phyloP scores from a whole-genome alignment of 805 yeast species.

The Lipomyces lipofer region DNA sequence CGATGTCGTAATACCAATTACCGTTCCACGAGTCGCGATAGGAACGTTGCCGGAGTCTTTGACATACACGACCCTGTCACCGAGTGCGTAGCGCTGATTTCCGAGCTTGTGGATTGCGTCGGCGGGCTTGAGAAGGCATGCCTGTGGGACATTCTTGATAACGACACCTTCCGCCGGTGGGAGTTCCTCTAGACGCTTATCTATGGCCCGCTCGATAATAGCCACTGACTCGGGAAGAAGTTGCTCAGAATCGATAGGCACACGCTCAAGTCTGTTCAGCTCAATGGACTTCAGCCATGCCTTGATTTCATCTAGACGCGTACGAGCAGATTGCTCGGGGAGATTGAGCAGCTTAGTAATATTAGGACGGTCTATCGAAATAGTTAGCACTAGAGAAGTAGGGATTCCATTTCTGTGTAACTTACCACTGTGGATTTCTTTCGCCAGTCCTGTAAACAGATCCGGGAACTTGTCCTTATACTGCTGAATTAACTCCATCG shows the following conservation, averaged over 20 bases:
- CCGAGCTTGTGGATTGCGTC: conserved; percentile 70
- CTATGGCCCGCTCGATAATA: conserved; percentile 64
- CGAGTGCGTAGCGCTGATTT: conserved; percentile 75
- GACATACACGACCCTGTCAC: conserved; percentile 86
- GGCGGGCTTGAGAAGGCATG: conserved; percentile 75
- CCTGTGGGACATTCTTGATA: conserved; percentile 77
- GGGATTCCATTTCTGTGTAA: no score
- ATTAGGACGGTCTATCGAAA: conserved; percentile 12
- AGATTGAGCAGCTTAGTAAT: conserved; percentile 6
- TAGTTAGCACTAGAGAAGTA: neutral
- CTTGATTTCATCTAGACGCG: conserved; percentile 38
- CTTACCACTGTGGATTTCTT: conserved; percentile 32
- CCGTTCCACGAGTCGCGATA: conserved; percentile 83
- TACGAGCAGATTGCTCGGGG: conserved; percentile 35
- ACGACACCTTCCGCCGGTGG: conserved; percentile 44
- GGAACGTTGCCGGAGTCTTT: conserved; percentile 90
- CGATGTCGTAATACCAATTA: conserved; percentile 48
- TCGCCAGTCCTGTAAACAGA: conserved; percentile 50
- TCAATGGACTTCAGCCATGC: conserved; percentile 46
- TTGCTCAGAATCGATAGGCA: conserved; percentile 75
- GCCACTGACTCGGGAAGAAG: conserved; percentile 64
- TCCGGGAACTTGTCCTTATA: conserved; percentile 64
- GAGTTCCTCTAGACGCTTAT: conserved; percentile 41
- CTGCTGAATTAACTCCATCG: conserved; percentile 62
- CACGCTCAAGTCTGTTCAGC: conserved; percentile 50